A percentile compares a stretch with the other conserved stretches of the same genome.
phyloP scores from a whole-genome alignment of 495 filamentous ascomycete genomes.

The Aspergillus olivimuriae region DNA sequence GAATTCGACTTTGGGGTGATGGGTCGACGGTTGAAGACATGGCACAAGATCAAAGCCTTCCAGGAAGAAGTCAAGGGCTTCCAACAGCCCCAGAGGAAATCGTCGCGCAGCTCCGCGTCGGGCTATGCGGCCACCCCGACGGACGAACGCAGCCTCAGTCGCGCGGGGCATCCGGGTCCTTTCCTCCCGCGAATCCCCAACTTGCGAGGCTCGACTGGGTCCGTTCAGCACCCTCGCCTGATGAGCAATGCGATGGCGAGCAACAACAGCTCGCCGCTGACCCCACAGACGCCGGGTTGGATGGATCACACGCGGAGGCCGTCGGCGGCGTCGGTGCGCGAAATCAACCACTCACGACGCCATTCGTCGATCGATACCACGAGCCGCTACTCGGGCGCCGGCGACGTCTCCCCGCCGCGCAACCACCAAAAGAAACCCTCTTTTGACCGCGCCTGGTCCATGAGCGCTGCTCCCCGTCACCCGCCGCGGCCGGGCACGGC shows the following conservation, averaged over 20 bases:
- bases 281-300: constrained; percentile 28
- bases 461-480: constrained; percentile 36
- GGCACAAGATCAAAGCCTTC: constrained; percentile 85
- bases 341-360: constrained; percentile 76
- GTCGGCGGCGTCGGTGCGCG: constrained; percentile 79
- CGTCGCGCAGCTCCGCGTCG: constrained; percentile 23
- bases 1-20: constrained; percentile 92
- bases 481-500: constrained; percentile 34
- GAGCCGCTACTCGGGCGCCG: constrained; percentile 31
- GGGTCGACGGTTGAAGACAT: constrained; percentile 82
- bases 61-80: constrained; percentile 70
- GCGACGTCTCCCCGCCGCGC: constrained; percentile 17
- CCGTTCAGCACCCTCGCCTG: constrained; percentile 28
- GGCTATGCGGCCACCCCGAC: constrained; percentile 24
- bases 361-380: constrained; percentile 75
- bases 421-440: constrained; percentile 76
- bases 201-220: constrained; percentile 28
- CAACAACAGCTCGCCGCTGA: constrained; percentile 28
- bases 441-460: constrained; percentile 86
- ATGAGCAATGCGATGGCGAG: constrained; percentile 21
- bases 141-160: constrained; percentile 37
- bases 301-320: constrained; percentile 54
- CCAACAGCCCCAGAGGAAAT: constrained; percentile 14
- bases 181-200: constrained; percentile 57
- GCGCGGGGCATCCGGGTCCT: constrained; percentile 33